Evolutionary conservation across 2,329 filamentous ascomycete genomes (phyloP), one percentile per base, ranked within the genome.

Genomic region (Nothophaeocryptopus gaeumannii): DNA sequence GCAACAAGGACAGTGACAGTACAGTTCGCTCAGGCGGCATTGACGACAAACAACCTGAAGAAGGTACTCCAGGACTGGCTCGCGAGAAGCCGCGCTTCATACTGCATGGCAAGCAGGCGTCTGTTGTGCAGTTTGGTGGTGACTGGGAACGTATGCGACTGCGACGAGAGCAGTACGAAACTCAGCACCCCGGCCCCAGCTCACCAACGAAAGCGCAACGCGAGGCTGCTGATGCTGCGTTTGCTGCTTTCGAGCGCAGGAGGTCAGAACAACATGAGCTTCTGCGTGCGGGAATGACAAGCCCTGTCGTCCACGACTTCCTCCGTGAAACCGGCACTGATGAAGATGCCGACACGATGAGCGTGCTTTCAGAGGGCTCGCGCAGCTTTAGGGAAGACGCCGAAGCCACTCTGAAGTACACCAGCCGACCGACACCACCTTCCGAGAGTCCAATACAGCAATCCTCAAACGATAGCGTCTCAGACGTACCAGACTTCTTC

Each of bases 61-160:
- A 72, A 74, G 86, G 65, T 33, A 86, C 89, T 59, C 64, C 65
- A 15, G 83, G 86, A 9, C 77, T 99, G 10, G 77, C 86, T 5
- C 83, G 93, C 40, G 86, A 86, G 10, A 83, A 88, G 10, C 89
- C 89, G 5, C 95, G 89, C 62, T 99, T 99, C 68, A 95, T 93
- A 3, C 85, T 99, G 3, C 93, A 99, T 64, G 92, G 93, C 53
- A 99, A 97, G 75, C 97, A 99, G 70, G 93, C 93, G 2, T 96
- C 90, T 1, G 88, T 99, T 48, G 89, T 99, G 59, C 95, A 89
- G n/a, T 95, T 99, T 66, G 90, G 91, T 8, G 84, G 85, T n/a
- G 92, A 96, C 61, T 84, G 96, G 74, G 67, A 68, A 38, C 62
- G 62, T 26, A 67, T 69, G 59, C 59, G 59, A 40, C 30, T 57